Evolutionary conservation across 805 yeast genomes (phyloP).

Genomic region (Yarrowia phangngaensis): DNA sequence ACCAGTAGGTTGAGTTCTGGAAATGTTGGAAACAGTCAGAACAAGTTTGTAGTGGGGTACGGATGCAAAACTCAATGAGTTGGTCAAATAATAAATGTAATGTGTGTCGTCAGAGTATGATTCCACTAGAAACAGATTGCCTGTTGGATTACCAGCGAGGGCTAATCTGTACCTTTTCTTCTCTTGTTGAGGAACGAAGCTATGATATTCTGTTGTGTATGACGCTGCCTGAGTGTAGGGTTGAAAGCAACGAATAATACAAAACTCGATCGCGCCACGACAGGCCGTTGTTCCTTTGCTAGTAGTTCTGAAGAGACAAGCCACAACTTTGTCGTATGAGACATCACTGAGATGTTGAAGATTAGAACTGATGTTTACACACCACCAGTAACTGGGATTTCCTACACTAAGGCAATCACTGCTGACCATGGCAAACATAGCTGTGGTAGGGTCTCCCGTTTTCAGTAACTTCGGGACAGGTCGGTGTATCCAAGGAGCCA

Average conservation of each 20-base stretch:
- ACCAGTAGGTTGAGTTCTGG: not conserved
- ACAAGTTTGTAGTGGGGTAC: conserved; percentile 14
- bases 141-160: conserved; percentile 6
- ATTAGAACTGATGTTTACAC: not conserved
- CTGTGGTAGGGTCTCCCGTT: not conserved
- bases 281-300: no score
- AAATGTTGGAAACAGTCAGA: not conserved
- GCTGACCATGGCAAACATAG: not conserved
- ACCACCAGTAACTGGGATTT: conserved; percentile 13
- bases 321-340: not conserved
- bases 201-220: not conserved
- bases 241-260: not conserved
- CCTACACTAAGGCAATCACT: conserved; percentile 7
- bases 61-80: not conserved
- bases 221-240: conserved; percentile 1
- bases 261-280: not conserved
- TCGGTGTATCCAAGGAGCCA: conserved; percentile 13
- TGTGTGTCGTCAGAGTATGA: conserved; percentile 1
- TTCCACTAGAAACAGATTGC: conserved; percentile 18
- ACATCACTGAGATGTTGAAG: not conserved
- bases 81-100: conserved; percentile 2
- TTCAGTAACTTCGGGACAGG: conserved; percentile 9
- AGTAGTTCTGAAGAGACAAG: conserved; percentile 2
- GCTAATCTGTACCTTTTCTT: not conserved
- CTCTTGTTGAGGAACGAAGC: conserved; percentile 1